phyloP scores from a whole-genome alignment of 169 alveolate species.

The Hepatocystis sp. region DNA sequence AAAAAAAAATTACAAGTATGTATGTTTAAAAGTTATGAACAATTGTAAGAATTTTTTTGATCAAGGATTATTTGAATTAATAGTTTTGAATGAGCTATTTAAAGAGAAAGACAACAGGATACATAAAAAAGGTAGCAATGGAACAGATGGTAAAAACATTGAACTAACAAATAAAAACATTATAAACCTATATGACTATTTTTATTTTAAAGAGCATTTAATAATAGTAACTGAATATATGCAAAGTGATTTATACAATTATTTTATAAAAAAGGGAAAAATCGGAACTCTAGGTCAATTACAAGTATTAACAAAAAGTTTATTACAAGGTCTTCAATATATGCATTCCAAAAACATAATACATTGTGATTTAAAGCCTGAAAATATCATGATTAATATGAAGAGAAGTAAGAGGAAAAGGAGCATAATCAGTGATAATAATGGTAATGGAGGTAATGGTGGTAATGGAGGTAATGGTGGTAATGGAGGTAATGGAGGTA shows the following conservation, averaged over 20 bases:
- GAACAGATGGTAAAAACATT: conserved; percentile 49
- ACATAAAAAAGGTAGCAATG: conserved; percentile 85
- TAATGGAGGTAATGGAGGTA: not conserved
- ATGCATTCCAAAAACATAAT: conserved; percentile 94
- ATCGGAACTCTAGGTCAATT: conserved; percentile 79
- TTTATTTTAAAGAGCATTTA: conserved; percentile 95
- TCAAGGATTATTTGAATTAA: conserved; percentile 93
- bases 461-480: not conserved
- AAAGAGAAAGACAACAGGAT: conserved; percentile 89
- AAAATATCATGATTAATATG: conserved; percentile 88
- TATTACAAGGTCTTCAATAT: conserved; percentile 80
- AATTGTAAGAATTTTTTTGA: conserved; percentile 94
- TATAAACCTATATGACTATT: conserved; percentile 88
- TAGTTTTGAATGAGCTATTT: conserved; percentile 86
- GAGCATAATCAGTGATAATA: conserved; percentile 2
- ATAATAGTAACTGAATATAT: conserved; percentile 95
- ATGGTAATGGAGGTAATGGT: not conserved
- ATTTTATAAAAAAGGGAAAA: conserved; percentile 89
- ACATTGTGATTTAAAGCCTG: conserved; percentile 98
- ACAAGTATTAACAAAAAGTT: conserved; percentile 60
- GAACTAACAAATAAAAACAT: conserved; percentile 37
- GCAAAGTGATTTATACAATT: conserved; percentile 91
- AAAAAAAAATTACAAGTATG: conserved; percentile 80
- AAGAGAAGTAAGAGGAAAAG: conserved; percentile 13
- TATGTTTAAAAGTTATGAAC: conserved; percentile 94